A percentile compares a stretch with the other conserved stretches of the same genome.
phyloP scores from a whole-genome alignment of 352 stramenopile genomes.

The Ophiocytium majus region DNA sequence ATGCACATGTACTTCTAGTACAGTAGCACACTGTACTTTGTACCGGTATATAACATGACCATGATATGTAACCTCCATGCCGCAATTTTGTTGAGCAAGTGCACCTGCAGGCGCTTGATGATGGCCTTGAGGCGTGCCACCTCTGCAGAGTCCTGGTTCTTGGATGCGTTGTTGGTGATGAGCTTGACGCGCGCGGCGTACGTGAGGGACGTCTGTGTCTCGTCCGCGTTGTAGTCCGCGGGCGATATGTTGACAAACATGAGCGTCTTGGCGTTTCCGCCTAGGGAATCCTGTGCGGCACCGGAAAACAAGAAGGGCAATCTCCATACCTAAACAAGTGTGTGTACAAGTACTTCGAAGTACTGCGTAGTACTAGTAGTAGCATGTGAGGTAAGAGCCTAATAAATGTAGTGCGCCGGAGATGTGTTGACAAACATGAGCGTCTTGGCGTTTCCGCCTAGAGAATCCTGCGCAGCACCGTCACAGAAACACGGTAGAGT shows the following conservation, averaged over 20 bases:
- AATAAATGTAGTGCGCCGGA: conserved; percentile 60
- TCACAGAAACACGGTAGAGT: too few species aligned
- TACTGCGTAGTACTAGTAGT: too few species aligned
- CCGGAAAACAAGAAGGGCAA: too few species aligned
- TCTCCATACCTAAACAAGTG: too few species aligned
- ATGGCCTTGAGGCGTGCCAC: conserved; percentile 61
- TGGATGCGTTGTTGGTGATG: conserved; percentile 62
- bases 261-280: conserved; percentile 64
- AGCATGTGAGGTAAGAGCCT: not conserved
- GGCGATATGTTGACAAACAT: conserved; percentile 63
- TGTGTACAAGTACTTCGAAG: too few species aligned
- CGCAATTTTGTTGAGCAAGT: too few species aligned
- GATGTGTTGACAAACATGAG: conserved; percentile 63
- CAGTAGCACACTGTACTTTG: too few species aligned
- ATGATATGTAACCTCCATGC: too few species aligned
- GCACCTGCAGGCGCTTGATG: conserved; percentile 61
- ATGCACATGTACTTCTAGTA: too few species aligned
- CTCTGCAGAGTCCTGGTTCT: conserved; percentile 61
- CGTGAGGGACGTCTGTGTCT: conserved; percentile 55
- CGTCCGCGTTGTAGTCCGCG: conserved; percentile 63
- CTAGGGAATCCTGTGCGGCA: conserved; percentile 69
- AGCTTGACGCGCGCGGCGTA: conserved; percentile 63
- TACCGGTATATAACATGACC: too few species aligned
- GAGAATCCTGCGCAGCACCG: conserved; percentile 55
- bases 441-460: conserved; percentile 64